phyloP scores from a whole-genome alignment of 1,284 basidiomycete species.

The Jaminaea rosea region DNA sequence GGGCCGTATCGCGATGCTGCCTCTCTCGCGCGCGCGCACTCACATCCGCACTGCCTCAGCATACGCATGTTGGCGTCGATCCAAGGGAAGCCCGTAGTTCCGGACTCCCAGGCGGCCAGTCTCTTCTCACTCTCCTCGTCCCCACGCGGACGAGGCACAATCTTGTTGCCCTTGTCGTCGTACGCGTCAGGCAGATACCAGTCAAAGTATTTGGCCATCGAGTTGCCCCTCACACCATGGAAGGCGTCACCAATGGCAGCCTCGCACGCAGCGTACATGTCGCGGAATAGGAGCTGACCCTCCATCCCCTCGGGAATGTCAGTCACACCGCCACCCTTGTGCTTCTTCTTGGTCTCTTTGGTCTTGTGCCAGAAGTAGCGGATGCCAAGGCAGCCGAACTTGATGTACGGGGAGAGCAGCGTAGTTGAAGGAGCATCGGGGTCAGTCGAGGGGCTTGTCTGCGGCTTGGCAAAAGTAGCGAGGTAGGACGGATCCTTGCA shows the following conservation, averaged over 20 bases:
- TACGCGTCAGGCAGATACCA: slow-evolving; percentile 51
- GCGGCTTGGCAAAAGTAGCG: slow-evolving; percentile 53
- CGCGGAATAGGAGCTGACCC: slow-evolving; percentile 49
- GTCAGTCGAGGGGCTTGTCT: slow-evolving; percentile 42
- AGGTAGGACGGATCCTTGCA: slow-evolving; percentile 48
- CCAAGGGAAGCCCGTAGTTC: slow-evolving; percentile 53
- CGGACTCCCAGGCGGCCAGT: slow-evolving; percentile 50
- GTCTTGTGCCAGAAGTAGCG: slow-evolving; percentile 31
- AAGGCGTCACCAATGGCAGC: slow-evolving; percentile 48
- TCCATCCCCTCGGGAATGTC: slow-evolving; percentile 25
- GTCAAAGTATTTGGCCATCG: slow-evolving; percentile 49
- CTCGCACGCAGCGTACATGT: slow-evolving; percentile 52
- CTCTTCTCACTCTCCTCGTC: slow-evolving; percentile 48
- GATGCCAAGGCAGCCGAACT: slow-evolving; percentile 53
- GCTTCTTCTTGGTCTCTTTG: slow-evolving; percentile 23
- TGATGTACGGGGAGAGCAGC: slow-evolving; percentile 50
- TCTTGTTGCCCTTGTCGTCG: slow-evolving; percentile 44
- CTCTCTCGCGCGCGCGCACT: too few relatives aligned
- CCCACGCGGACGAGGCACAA: slow-evolving; percentile 48
- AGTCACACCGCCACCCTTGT: slow-evolving; percentile 27
- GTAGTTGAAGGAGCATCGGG: slow-evolving; percentile 39
- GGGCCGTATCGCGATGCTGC: too few relatives aligned
- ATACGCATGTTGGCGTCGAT: slow-evolving; percentile 53
- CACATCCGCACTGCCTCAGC: slow-evolving; percentile 49
- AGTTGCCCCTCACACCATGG: slow-evolving; percentile 49